Evolutionary conservation across 2,329 filamentous ascomycete species (phyloP).

Genomic region (Colletotrichum neosansevieriae): DNA sequence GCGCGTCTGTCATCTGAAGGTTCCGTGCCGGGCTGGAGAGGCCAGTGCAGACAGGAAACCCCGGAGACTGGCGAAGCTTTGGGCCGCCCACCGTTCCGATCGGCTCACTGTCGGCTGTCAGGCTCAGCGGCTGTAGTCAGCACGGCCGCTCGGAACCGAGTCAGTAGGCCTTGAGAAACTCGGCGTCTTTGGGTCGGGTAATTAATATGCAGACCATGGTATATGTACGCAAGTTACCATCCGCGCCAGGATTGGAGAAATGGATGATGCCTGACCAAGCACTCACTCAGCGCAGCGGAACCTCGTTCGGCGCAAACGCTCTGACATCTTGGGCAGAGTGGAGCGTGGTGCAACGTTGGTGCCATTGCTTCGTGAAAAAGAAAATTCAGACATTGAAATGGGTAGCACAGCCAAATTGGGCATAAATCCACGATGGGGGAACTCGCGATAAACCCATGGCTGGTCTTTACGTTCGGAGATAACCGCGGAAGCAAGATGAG

Average conservation of each 20-base stretch:
- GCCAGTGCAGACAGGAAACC: conserved; percentile 15
- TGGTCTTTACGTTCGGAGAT: conserved; percentile 12
- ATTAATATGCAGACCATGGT: conserved; percentile 18
- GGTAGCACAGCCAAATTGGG: not conserved
- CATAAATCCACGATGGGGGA: not conserved
- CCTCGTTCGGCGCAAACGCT: conserved; percentile 32
- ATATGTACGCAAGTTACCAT: conserved; percentile 12
- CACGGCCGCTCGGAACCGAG: no score
- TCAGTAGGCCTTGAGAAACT: not conserved
- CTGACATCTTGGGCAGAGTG: conserved; percentile 28
- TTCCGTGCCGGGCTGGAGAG: conserved; percentile 16
- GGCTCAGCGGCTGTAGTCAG: not conserved
- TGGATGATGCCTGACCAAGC: conserved; percentile 33
- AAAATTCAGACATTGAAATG: conserved; percentile 25
- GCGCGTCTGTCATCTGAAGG: conserved; percentile 23
- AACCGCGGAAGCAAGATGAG: conserved; percentile 20
- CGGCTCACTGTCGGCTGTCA: no score
- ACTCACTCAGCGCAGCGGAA: conserved; percentile 18
- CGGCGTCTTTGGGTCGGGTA: conserved; percentile 1
- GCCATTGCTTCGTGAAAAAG: conserved; percentile 3
- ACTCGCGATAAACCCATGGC: conserved; percentile 15
- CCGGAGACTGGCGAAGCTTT: not conserved
- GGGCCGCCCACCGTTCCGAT: not conserved
- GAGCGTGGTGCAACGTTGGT: conserved; percentile 28
- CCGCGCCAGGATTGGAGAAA: conserved; percentile 8